phyloP scores from a whole-genome alignment of 2,329 filamentous ascomycete species.

The Curvularia eragrostidis region DNA sequence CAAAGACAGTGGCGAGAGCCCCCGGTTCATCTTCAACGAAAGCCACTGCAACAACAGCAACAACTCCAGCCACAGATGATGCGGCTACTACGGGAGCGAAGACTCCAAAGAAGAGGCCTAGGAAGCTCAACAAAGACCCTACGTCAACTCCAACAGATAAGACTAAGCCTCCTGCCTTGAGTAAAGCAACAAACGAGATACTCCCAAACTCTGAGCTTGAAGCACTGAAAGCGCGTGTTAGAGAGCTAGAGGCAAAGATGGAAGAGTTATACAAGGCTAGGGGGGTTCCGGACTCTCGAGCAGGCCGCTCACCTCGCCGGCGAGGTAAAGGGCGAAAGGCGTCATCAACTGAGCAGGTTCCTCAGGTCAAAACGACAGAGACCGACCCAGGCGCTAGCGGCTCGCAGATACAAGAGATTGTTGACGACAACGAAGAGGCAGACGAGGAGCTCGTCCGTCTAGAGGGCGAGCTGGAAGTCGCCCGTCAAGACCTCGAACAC shows the following conservation, averaged over 20 bases:
- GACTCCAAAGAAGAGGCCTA: slow-evolving; percentile 28
- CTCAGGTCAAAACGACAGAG: slow-evolving; percentile 22
- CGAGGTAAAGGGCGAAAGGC: slow-evolving; percentile 42
- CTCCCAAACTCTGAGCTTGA: slow-evolving; percentile 39
- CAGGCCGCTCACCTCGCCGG: slow-evolving; percentile 40
- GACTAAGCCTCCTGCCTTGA: slow-evolving; percentile 5
- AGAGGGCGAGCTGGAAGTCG: slow-evolving; percentile 44
- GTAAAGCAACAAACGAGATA: slow-evolving; percentile 6
- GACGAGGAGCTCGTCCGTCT: slow-evolving; percentile 43
- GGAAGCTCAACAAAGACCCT: slow-evolving; percentile 46
- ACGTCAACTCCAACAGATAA: slow-evolving; percentile 10
- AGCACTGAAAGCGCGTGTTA: slow-evolving; percentile 45
- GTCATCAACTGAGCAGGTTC: slow-evolving; percentile 30
- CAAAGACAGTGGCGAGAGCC: slow-evolving; percentile 17
- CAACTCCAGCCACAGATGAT: slow-evolving; percentile 19
- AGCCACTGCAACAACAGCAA: slow-evolving; percentile 2
- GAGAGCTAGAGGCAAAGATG: slow-evolving; percentile 47
- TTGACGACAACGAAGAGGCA: slow-evolving; percentile 30
- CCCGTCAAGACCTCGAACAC: slow-evolving; percentile 39
- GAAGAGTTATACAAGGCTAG: slow-evolving; percentile 43
- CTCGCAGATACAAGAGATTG: slow-evolving; percentile 19
- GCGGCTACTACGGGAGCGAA: slow-evolving; percentile 1
- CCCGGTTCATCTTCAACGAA: slow-evolving; percentile 7
- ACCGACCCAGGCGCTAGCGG: slow-evolving; percentile 14
- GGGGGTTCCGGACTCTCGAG: slow-evolving; percentile 14